Percentiles rank a stretch among this genome's conserved stretches.
phyloP scores from a whole-genome alignment of 148 eudicot genomes.

The Suaeda aralocaspica region DNA sequence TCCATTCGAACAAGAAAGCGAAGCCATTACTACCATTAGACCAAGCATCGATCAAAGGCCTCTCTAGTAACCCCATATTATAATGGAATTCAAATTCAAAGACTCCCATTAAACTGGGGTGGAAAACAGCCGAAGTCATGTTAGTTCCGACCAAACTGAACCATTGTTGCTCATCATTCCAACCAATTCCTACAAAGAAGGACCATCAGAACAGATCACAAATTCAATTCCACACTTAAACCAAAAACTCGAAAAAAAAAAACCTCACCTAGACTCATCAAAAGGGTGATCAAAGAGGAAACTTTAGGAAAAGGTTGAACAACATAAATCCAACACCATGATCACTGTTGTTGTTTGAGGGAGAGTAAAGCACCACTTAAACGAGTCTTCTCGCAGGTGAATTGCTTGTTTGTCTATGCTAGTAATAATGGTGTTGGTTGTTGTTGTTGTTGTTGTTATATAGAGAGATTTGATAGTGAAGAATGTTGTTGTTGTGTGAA shows the following conservation, averaged over 20 bases:
- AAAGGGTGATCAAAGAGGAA: slow-evolving; percentile 27
- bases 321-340: neutral
- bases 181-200: slow-evolving; percentile 40
- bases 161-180: slow-evolving; percentile 56
- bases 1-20: slow-evolving; percentile 43
- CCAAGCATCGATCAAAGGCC: slow-evolving; percentile 58
- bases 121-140: slow-evolving; percentile 24
- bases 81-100: slow-evolving; percentile 33
- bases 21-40: slow-evolving; percentile 30
- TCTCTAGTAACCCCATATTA: slow-evolving; percentile 23
- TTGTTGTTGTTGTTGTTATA: slow-evolving; percentile 12
- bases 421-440: slow-evolving; percentile 10
- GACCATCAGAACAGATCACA: no score
- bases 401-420: slow-evolving; percentile 10
- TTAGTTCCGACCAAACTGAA: slow-evolving; percentile 29
- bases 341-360: neutral
- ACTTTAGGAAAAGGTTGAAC: slow-evolving; percentile 17
- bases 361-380: neutral
- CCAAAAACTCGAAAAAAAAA: neutral
- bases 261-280: slow-evolving; percentile 39
- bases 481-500: slow-evolving; percentile 24
- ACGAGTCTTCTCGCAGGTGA: slow-evolving; percentile 36
- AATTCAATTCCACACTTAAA: no score
- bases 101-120: slow-evolving; percentile 31
- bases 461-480: slow-evolving; percentile 13